Percentiles rank a stretch among this genome's conserved stretches.
Evolutionary conservation across 768 basidiomycete genomes (phyloP).

Genomic region (Trametes meyenii): DNA sequence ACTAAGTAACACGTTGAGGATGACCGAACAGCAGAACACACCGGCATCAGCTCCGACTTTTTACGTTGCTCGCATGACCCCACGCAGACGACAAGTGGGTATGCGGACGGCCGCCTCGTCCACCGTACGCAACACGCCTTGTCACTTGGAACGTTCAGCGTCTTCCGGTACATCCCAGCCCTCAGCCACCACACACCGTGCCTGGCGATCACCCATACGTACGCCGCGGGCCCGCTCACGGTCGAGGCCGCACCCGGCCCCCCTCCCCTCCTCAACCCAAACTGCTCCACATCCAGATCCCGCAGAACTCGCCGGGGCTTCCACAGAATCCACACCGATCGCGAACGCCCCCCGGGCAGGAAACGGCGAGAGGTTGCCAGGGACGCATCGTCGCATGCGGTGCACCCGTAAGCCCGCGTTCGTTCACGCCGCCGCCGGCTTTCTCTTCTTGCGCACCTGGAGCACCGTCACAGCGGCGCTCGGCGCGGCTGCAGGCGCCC

Average conservation of each 20-base stretch:
- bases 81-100: too few species aligned
- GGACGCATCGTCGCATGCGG: background rate
- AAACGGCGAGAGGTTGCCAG: background rate
- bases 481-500: slow-evolving; percentile 18
- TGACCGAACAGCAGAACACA: too few species aligned
- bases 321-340: background rate
- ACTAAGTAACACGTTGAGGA: too few species aligned
- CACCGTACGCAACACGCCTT: too few species aligned
- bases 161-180: background rate
- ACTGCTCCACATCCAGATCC: background rate
- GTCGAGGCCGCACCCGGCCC: background rate
- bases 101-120: too few species aligned
- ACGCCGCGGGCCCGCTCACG: background rate
- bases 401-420: background rate
- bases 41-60: too few species aligned
- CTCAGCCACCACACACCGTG: background rate
- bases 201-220: background rate
- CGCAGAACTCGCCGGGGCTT: background rate
- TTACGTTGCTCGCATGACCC: too few species aligned
- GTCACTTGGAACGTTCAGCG: too few species aligned
- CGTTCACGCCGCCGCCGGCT: slow-evolving; percentile 23
- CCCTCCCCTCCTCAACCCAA: background rate
- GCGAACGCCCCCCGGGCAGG: background rate
- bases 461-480: slow-evolving; percentile 44
- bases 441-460: slow-evolving; percentile 55